Conservation (phyloP, 2,329 filamentous ascomycete genomes). For the Fusarium miscanthi region DNA sequence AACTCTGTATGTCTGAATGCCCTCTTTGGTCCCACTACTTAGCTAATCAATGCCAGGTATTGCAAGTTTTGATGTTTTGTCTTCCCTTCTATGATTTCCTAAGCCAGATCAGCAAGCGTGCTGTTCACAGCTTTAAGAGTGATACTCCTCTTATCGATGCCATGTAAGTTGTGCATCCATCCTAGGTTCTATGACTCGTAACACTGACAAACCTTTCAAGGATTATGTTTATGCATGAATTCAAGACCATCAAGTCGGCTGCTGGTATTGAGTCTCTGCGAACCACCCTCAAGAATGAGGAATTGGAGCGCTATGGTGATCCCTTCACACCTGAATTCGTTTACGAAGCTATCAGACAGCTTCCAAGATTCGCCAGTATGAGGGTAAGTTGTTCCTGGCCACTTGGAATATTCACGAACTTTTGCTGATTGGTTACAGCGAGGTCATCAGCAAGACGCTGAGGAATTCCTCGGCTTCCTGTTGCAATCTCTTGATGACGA, state of each 20-base stretch:
- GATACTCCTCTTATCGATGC: slow-evolving; percentile 94
- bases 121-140: slow-evolving; percentile 92
- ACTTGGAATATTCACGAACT: too few species aligned
- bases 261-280: slow-evolving; percentile 78
- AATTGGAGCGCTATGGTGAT: slow-evolving; percentile 91
- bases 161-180: slow-evolving; percentile 71
- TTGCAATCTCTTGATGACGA: slow-evolving; percentile 94
- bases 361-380: slow-evolving; percentile 93
- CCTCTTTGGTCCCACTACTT: slow-evolving; percentile 16
- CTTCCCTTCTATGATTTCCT: slow-evolving; percentile 94
- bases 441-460: slow-evolving; percentile 96
- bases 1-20: slow-evolving; percentile 79
- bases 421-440: slow-evolving; percentile 62
- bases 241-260: slow-evolving; percentile 85
- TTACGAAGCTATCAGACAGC: slow-evolving; percentile 88
- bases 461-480: slow-evolving; percentile 95
- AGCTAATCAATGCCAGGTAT: slow-evolving; percentile 70
- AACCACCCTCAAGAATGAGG: slow-evolving; percentile 79
- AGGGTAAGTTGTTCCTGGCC: slow-evolving; percentile 67
- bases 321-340: slow-evolving; percentile 94
- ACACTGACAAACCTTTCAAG: slow-evolving; percentile 54
- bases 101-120: slow-evolving; percentile 84
- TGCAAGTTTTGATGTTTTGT: slow-evolving; percentile 96
- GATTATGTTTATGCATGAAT: slow-evolving; percentile 97
- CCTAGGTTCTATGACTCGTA: background rate